Evolutionary conservation across 352 stramenopile genomes (phyloP), one percentile per base, ranked within the genome.

Genomic region (Globisporangium nagaii): DNA sequence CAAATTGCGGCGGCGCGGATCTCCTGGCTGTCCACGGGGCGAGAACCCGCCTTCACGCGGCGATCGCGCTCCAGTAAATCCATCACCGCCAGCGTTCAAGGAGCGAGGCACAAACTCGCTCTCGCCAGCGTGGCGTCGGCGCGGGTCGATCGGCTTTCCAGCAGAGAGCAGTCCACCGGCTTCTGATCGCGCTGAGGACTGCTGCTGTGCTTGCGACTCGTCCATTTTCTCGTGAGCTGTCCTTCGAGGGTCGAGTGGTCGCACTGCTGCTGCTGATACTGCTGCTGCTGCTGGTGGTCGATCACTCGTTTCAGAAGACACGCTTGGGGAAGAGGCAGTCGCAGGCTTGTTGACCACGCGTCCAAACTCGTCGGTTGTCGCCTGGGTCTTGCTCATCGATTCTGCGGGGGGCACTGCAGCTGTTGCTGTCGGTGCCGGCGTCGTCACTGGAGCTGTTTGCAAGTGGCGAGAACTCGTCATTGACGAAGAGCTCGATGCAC

Each of bases 331-430:
- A 10, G 58, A 37, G 46, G 6, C 54, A 32, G 49, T 9, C 34
- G 59, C 63, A 4, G 57, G 53, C 30, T 47, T 36, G 24, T 67
- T 60, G 1, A 80, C 52, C 37, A 44, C 60, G 32, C 78, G 73
- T 11, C 75, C 79, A 58, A 89, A 89, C 44, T 89, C 75, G 34
- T 89, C 79, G 3, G 43, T 50, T 35, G 27, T 50, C 7, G n/a
- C n/a, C n/a, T 20, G 27, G 10, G 27, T 17, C 10, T 50, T 50
- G n/a, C 73, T 28, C 32, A 63, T 62, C 3, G 55, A 48, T 13
- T 59, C n/a, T 52, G 60, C 7, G 2, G 31, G 28, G 11, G 28
- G 0, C 2, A 24, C 20, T 12, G 8, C 27, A 20, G 13, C 13
- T 10, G 5, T 6, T 37, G 51, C 5, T 39, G 46, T 10, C 32